These are phyloP conservation scores for Apium graveolens DNA, from an alignment of 129 eudicot species.

Conservation along the genomic window DNA sequence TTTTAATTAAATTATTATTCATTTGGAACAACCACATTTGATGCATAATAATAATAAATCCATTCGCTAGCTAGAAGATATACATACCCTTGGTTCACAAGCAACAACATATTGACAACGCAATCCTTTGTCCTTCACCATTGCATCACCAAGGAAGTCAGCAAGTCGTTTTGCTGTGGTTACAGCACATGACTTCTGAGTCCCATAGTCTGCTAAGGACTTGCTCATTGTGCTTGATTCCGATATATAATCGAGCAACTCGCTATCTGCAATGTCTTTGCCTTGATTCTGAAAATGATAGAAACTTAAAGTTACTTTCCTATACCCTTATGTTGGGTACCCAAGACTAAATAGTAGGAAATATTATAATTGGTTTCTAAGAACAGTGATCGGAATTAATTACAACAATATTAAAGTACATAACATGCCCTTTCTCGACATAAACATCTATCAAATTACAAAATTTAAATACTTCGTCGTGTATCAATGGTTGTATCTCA, in stretches of 20 bases:
- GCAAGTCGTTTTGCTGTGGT: conserved; percentile 96
- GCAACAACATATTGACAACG: conserved; percentile 95
- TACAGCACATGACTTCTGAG: conserved; percentile 96
- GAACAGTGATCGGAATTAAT: not conserved
- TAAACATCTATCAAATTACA: not conserved
- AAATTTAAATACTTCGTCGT: not conserved
- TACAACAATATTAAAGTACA: not conserved
- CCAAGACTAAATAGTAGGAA: not conserved
- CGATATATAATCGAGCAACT: conserved; percentile 85
- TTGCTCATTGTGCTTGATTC: conserved; percentile 99
- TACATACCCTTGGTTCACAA: conserved; percentile 88
- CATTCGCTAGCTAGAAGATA: conserved; percentile 3
- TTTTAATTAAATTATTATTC: not conserved
- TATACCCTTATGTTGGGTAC: conserved; percentile 1
- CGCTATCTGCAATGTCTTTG: conserved; percentile 92
- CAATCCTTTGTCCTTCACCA: conserved; percentile 99
- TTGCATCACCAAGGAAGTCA: conserved; percentile 92
- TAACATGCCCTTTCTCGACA: not conserved
- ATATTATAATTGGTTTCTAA: not conserved
- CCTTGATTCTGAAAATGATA: conserved; percentile 74
- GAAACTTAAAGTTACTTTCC: conserved; percentile 10
- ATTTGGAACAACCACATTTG: not conserved
- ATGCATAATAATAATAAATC: not conserved
- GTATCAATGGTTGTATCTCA: too few species aligned
- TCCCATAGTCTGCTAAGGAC: conserved; percentile 91